A percentile compares a stretch with the other conserved stretches of the same genome.
Conservation (phyloP, 1,284 basidiomycete genomes). For the Cutaneotrichosporon arboriforme region DNA sequence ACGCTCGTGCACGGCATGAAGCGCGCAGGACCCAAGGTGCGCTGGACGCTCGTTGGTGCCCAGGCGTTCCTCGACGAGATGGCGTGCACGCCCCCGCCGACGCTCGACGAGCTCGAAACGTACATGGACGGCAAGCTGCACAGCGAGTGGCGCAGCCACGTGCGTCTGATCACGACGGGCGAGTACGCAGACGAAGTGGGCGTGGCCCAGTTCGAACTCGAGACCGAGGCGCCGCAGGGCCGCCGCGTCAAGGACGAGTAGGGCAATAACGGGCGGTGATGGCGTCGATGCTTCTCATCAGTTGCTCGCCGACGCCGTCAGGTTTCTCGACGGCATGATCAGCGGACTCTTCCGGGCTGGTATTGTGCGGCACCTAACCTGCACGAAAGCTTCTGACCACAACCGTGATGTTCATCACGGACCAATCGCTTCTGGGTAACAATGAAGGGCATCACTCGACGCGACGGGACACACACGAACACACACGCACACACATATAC, state of each 20-base stretch:
- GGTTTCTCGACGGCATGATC: neutral
- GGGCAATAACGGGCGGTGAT: neutral
- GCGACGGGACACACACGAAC: too few relatives aligned
- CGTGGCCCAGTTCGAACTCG: neutral
- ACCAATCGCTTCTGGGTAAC: too few relatives aligned
- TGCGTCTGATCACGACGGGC: neutral
- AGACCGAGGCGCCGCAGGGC: neutral
- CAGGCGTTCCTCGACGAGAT: neutral
- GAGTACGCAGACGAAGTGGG: neutral
- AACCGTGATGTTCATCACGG: too few relatives aligned
- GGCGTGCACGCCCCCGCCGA: neutral
- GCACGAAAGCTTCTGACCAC: too few relatives aligned
- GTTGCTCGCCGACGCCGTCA: neutral
- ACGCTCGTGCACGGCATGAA: neutral
- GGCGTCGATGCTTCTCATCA: neutral
- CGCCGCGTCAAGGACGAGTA: neutral
- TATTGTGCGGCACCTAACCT: neutral
- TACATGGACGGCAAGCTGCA: neutral
- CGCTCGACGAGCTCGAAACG: neutral
- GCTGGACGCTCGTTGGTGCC: constrained; percentile 1
- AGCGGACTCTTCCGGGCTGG: neutral
- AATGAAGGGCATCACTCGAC: too few relatives aligned
- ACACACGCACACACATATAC: too few relatives aligned
- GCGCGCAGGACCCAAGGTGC: neutral
- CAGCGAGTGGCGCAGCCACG: neutral